Percentiles rank a stretch among this genome's conserved stretches.
These are phyloP conservation scores for Silene uniflora DNA, from an alignment of 148 eudicot species.

Conservation along the genomic window DNA sequence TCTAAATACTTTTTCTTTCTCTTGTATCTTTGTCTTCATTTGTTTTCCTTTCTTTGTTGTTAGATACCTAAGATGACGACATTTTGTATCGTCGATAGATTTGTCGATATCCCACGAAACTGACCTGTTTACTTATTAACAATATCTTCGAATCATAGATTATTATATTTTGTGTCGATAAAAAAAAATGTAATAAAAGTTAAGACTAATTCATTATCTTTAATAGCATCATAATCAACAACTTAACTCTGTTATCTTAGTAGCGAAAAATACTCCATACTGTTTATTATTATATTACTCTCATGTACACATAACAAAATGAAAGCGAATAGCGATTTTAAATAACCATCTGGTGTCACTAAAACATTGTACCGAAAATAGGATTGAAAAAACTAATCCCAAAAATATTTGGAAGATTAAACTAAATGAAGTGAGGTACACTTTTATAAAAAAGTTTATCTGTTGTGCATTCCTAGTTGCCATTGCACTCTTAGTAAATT, in stretches of 20 bases:
- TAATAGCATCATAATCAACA: not conserved
- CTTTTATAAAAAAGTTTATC: not conserved
- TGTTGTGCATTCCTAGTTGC: not conserved
- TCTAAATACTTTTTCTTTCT: no score
- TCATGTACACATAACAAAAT: no score
- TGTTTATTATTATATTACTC: no score
- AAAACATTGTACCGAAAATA: no score
- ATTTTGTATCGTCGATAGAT: not conserved
- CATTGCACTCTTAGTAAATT: not conserved
- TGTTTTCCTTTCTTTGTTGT: not conserved
- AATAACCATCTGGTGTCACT: no score
- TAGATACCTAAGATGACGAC: not conserved
- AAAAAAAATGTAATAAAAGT: no score
- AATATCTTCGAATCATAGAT: not conserved
- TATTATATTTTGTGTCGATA: not conserved
- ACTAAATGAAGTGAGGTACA: not conserved
- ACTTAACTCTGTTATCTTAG: not conserved
- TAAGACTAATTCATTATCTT: not conserved
- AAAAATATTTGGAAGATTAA: not conserved
- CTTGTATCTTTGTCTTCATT: no score
- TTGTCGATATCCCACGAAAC: not conserved
- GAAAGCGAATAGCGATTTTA: no score
- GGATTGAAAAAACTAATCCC: not conserved
- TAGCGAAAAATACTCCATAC: no score
- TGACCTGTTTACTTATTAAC: not conserved